phyloP scores from a whole-genome alignment of 148 eudicot species.

The Rhododendron kiyosumense region DNA sequence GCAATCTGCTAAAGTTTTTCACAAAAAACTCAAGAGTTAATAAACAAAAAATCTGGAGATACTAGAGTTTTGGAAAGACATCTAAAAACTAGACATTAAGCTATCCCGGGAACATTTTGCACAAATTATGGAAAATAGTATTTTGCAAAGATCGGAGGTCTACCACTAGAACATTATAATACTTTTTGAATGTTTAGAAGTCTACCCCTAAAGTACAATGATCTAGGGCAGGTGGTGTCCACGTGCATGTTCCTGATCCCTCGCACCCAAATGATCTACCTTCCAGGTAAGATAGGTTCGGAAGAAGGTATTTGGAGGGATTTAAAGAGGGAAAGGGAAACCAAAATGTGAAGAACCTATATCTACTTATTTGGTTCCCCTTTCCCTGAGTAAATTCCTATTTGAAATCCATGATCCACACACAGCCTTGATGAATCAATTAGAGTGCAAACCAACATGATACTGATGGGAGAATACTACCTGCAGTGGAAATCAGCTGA shows the following conservation, averaged over 20 bases:
- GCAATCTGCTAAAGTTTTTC: background rate
- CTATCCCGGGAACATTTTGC: background rate
- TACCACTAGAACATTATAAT: background rate
- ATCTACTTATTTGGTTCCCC: background rate
- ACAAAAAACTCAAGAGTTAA: background rate
- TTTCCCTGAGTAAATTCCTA: background rate
- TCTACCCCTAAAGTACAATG: background rate
- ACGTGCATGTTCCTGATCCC: background rate
- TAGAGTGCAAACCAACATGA: background rate
- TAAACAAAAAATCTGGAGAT: background rate
- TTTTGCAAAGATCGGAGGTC: background rate
- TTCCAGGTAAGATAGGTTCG: background rate
- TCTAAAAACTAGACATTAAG: background rate
- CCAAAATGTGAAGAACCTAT: background rate
- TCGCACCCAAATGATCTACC: background rate
- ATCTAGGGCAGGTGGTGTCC: background rate
- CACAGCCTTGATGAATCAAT: background rate
- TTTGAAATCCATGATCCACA: background rate
- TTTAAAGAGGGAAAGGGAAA: background rate
- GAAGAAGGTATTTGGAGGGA: background rate
- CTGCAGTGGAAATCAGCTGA: slow-evolving; percentile 89
- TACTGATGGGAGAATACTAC: slow-evolving; percentile 11
- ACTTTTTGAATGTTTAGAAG: background rate
- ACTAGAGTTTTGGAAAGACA: background rate
- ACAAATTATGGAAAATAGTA: background rate